phyloP scores from a whole-genome alignment of 352 stramenopile species.

The Thalassiosira exigua region DNA sequence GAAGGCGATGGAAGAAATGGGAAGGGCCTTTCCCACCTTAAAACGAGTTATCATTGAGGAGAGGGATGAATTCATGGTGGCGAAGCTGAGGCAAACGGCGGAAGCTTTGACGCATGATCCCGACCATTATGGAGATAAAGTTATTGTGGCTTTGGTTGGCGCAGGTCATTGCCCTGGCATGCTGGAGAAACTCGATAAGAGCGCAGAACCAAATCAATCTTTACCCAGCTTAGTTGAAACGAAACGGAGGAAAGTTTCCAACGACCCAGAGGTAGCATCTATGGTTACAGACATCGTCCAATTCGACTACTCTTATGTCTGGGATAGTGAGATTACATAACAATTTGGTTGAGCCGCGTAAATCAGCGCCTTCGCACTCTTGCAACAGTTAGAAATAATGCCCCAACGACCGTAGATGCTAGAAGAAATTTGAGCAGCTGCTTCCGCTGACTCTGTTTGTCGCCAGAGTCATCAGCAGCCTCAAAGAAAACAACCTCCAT shows the following conservation, averaged over 20 bases:
- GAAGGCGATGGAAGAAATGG: slow-evolving; percentile 78
- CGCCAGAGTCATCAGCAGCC: neutral
- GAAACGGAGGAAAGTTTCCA: slow-evolving; percentile 35
- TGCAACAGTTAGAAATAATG: slow-evolving; percentile 5
- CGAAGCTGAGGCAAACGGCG: slow-evolving; percentile 78
- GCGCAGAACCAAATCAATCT: slow-evolving; percentile 22
- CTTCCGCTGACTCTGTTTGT: slow-evolving; percentile 11
- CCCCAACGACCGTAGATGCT: slow-evolving; percentile 12
- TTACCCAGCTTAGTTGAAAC: slow-evolving; percentile 45
- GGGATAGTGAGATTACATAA: neutral
- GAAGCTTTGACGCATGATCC: slow-evolving; percentile 23
- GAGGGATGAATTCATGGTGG: slow-evolving; percentile 81
- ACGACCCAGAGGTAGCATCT: slow-evolving; percentile 36
- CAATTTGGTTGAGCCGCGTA: neutral
- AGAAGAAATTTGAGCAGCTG: slow-evolving; percentile 17
- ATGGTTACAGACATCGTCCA: slow-evolving; percentile 45
- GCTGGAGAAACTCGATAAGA: slow-evolving; percentile 34
- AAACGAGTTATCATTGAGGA: slow-evolving; percentile 80
- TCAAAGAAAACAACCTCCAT: slow-evolving; percentile 38
- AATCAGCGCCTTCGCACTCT: slow-evolving; percentile 28
- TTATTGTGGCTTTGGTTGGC: slow-evolving; percentile 82
- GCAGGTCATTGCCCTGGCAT: slow-evolving; percentile 80
- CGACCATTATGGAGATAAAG: slow-evolving; percentile 31
- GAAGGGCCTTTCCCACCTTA: slow-evolving; percentile 75
- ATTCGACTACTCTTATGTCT: slow-evolving; percentile 59